Evolutionary conservation across 83 land plant species (phyloP).

Genomic region (Picea engelmannii): DNA sequence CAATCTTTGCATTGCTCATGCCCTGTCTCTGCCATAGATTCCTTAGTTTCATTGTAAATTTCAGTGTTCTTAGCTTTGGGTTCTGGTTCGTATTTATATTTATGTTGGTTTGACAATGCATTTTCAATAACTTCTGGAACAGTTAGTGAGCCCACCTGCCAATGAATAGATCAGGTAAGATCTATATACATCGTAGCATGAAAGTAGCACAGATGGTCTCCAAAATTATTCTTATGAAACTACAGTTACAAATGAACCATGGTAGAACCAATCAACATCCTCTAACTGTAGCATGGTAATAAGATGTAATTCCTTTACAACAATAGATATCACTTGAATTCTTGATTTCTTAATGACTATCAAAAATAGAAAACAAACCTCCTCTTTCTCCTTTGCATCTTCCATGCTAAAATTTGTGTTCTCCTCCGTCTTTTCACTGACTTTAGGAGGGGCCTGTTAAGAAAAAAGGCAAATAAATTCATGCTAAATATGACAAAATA

Average conservation of each 20-base stretch:
- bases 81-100: neutral
- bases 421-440: neutral
- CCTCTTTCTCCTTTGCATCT: neutral
- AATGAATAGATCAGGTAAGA: neutral
- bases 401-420: neutral
- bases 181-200: neutral
- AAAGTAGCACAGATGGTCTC: neutral
- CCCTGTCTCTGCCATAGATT: neutral
- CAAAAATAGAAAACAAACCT: neutral
- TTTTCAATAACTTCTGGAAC: neutral
- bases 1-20: neutral
- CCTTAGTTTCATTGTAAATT: neutral
- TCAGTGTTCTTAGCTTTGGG: neutral
- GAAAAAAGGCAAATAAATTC: neutral
- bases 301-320: no score
- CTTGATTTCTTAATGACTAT: neutral
- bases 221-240: neutral
- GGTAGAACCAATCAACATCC: neutral
- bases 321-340: neutral
- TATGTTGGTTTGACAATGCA: neutral
- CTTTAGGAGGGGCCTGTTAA: neutral
- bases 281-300: neutral
- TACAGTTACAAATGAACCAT: neutral
- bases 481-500: neutral
- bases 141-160: neutral